Conservation (phyloP, 192 early-diverging fungal species). For the Funneliformis geosporum region DNA sequence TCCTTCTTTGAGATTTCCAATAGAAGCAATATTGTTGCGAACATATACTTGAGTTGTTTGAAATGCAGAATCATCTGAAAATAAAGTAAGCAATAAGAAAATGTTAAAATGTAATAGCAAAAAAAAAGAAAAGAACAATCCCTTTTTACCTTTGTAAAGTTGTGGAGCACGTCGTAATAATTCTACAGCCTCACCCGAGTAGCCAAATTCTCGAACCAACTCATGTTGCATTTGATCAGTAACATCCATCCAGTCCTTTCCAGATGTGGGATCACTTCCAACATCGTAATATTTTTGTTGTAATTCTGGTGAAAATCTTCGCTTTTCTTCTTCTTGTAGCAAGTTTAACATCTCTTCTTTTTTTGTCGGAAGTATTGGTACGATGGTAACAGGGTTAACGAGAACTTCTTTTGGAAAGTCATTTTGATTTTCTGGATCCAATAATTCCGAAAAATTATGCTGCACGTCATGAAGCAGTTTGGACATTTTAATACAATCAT, state of each 20-base stretch:
- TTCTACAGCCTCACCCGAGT: slow-evolving; percentile 21
- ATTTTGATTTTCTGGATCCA: neutral
- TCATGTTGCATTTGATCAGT: slow-evolving; percentile 24
- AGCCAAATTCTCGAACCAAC: slow-evolving; percentile 26
- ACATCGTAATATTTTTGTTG: slow-evolving; percentile 26
- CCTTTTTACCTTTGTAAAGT: slow-evolving; percentile 14
- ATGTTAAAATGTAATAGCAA: neutral
- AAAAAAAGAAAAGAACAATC: neutral
- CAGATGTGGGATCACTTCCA: slow-evolving; percentile 13
- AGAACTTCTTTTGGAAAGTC: neutral
- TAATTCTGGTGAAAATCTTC: slow-evolving; percentile 16
- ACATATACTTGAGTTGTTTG: slow-evolving; percentile 20
- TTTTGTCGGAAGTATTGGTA: slow-evolving; percentile 24
- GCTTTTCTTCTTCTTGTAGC: slow-evolving; percentile 18
- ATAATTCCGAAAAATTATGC: slow-evolving; percentile 14
- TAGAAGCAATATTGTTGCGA: slow-evolving; percentile 19
- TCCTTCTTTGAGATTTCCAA: slow-evolving; percentile 23
- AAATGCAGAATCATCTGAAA: slow-evolving; percentile 12
- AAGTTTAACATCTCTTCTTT: slow-evolving; percentile 13
- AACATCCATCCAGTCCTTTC: slow-evolving; percentile 26
- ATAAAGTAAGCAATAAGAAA: neutral
- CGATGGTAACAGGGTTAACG: neutral
- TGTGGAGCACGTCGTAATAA: slow-evolving; percentile 27
- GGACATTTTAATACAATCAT: slow-evolving; percentile 13
- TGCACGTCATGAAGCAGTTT: slow-evolving; percentile 15